Evolutionary conservation across 306 rosid species (phyloP).

Genomic region (Crataegus laevigata): DNA sequence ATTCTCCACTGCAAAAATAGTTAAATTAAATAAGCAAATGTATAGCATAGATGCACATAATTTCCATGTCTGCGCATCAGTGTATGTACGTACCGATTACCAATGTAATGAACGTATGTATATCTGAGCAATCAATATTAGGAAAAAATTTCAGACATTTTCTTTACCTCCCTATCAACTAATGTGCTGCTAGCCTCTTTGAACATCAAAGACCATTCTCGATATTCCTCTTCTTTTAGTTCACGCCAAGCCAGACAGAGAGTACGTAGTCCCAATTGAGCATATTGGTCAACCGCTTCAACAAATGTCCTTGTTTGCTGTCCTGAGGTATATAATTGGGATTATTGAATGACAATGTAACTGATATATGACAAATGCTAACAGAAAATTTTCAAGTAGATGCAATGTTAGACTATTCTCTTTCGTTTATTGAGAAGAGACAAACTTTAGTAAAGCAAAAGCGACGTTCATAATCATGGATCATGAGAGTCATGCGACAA

Average conservation of each 20-base stretch:
- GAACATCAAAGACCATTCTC: conserved; percentile 83
- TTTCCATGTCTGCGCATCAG: background rate
- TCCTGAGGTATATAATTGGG: conserved; percentile 45
- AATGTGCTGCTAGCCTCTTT: conserved; percentile 92
- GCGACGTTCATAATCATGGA: background rate
- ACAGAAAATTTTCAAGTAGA: background rate
- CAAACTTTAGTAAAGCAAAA: background rate
- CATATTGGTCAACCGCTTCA: conserved; percentile 94
- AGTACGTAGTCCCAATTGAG: conserved; percentile 88
- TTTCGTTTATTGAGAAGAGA: background rate
- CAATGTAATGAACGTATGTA: background rate
- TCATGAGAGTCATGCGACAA: background rate
- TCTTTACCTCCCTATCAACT: conserved; percentile 91
- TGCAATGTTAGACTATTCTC: background rate
- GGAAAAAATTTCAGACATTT: conserved; percentile 12
- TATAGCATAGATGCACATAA: background rate
- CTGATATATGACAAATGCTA: background rate
- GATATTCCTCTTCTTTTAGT: conserved; percentile 71
- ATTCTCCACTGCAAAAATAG: conserved; percentile 77
- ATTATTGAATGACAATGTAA: background rate
- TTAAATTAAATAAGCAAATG: conserved; percentile 2
- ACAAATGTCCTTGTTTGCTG: conserved; percentile 76
- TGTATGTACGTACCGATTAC: background rate
- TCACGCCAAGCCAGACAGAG: conserved; percentile 94
- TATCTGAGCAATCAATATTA: background rate